A percentile compares a stretch with the other conserved stretches of the same genome.
Evolutionary conservation across 225 moss, liverwort and hornwort species (phyloP).

Genomic region (Rhytidiadelphus loreus): DNA sequence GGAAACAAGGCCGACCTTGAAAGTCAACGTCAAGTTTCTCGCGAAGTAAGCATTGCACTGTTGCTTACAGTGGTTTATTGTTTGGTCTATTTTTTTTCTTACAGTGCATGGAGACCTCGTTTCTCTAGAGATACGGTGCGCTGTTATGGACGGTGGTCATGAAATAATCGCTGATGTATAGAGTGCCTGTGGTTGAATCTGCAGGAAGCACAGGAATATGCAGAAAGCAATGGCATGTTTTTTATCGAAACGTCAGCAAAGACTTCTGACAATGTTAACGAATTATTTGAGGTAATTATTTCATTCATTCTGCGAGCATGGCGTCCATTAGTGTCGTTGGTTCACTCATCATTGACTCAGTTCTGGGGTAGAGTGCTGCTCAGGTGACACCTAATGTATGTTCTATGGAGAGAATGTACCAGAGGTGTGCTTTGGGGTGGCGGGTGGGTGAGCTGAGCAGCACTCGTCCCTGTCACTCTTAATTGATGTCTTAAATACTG

Average conservation of each 20-base stretch:
- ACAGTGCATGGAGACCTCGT: not conserved
- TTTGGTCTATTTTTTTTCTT: not conserved
- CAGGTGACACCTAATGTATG: not conserved
- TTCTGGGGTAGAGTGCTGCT: not conserved
- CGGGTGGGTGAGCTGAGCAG: not conserved
- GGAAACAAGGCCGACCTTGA: slow-evolving; percentile 93
- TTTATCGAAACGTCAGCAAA: slow-evolving; percentile 94
- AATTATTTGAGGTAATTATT: slow-evolving; percentile 68
- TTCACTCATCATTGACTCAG: not conserved
- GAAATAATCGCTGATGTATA: not conserved
- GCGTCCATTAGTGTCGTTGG: not conserved
- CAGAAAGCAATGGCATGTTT: slow-evolving; percentile 90
- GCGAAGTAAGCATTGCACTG: slow-evolving; percentile 32
- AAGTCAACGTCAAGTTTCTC: slow-evolving; percentile 60
- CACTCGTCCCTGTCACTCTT: not conserved
- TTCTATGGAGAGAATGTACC: not conserved
- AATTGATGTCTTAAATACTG: not conserved
- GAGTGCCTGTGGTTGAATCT: not conserved
- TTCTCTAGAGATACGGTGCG: not conserved
- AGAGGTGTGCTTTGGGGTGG: not conserved
- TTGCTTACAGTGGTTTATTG: not conserved
- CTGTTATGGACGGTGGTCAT: not conserved
- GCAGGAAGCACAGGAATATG: slow-evolving; percentile 81
- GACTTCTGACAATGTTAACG: slow-evolving; percentile 82
- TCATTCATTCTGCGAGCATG: not conserved